Percentiles rank a stretch among this genome's conserved stretches.
phyloP scores from a whole-genome alignment of 306 rosid genomes.

The Potentilla sterilis region DNA sequence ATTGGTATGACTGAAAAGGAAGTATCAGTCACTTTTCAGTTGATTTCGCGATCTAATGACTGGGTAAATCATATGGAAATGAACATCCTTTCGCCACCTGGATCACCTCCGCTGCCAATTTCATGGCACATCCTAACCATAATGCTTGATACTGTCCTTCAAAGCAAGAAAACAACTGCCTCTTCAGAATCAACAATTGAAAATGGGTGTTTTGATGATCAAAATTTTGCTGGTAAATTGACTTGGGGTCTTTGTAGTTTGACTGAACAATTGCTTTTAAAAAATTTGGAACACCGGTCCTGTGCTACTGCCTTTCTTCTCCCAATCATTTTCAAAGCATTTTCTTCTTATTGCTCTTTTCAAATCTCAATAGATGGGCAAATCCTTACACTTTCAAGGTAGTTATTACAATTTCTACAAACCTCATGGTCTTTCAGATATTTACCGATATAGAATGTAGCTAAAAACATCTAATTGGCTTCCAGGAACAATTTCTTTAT shows the following conservation, averaged over 20 bases:
- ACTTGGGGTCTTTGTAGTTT: slow-evolving; percentile 60
- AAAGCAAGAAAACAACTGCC: slow-evolving; percentile 30
- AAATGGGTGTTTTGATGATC: slow-evolving; percentile 35
- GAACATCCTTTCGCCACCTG: slow-evolving; percentile 28
- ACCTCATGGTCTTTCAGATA: slow-evolving; percentile 12
- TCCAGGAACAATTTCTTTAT: slow-evolving; percentile 62
- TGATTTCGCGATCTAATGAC: slow-evolving; percentile 32
- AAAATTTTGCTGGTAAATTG: slow-evolving; percentile 46
- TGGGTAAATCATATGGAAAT: slow-evolving; percentile 21
- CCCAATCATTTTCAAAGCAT: slow-evolving; percentile 64
- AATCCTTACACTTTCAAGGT: slow-evolving; percentile 57
- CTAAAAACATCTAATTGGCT: slow-evolving; percentile 36
- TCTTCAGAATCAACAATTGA: slow-evolving; percentile 29
- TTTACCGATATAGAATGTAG: slow-evolving; percentile 8
- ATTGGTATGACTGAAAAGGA: slow-evolving; percentile 47
- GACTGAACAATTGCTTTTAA: slow-evolving; percentile 65
- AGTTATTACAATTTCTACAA: slow-evolving; percentile 27
- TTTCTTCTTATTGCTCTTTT: slow-evolving; percentile 42
- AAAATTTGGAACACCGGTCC: slow-evolving; percentile 72
- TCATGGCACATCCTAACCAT: slow-evolving; percentile 65
- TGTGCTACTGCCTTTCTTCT: slow-evolving; percentile 69
- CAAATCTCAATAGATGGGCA: slow-evolving; percentile 46
- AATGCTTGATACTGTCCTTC: slow-evolving; percentile 60
- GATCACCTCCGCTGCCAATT: slow-evolving; percentile 44
- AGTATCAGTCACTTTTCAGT: slow-evolving; percentile 38